Percentiles rank a stretch among this genome's conserved stretches.
Evolutionary conservation across 495 filamentous ascomycete genomes (phyloP).

Genomic region (Penicillium nucicola): DNA sequence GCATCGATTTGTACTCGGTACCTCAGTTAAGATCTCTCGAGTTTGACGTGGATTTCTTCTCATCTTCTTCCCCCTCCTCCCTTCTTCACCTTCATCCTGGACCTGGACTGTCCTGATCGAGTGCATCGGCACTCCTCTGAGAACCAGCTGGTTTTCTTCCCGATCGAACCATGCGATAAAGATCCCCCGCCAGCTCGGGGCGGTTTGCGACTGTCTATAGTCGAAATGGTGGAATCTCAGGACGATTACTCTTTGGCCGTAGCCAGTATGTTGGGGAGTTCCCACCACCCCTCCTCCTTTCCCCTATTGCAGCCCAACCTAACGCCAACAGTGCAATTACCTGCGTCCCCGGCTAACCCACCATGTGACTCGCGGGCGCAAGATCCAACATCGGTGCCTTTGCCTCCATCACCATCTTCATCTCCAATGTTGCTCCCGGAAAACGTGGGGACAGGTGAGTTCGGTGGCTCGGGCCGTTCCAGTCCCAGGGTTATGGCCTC

Average conservation of each 20-base stretch:
- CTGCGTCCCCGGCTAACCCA: slow-evolving; percentile 24
- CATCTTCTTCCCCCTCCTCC: not conserved
- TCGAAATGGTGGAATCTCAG: slow-evolving; percentile 42
- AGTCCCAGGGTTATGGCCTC: slow-evolving; percentile 29
- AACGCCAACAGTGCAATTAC: slow-evolving; percentile 27
- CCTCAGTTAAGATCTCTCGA: not conserved
- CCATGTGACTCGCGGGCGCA: slow-evolving; percentile 24
- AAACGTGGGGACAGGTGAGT: slow-evolving; percentile 37
- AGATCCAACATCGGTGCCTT: slow-evolving; percentile 25
- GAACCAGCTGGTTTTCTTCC: slow-evolving; percentile 13
- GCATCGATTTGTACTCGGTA: slow-evolving; percentile 9
- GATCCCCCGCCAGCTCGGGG: slow-evolving; percentile 19
- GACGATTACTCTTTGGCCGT: slow-evolving; percentile 31
- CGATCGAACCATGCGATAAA: slow-evolving; percentile 34
- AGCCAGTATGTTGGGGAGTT: slow-evolving; percentile 32
- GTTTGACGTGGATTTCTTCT: not conserved
- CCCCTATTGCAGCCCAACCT: slow-evolving; percentile 23
- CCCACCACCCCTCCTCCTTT: too few relatives aligned
- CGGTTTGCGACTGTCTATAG: slow-evolving; percentile 23
- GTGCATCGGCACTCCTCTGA: slow-evolving; percentile 11
- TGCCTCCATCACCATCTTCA: slow-evolving; percentile 24
- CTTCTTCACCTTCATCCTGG: slow-evolving; percentile 17
- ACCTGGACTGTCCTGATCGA: slow-evolving; percentile 14
- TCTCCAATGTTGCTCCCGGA: slow-evolving; percentile 9
- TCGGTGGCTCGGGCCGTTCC: slow-evolving; percentile 37